Base-by-base conservation (phyloP, 257 asterid species). In the Rehmannia glutinosa region DNA sequence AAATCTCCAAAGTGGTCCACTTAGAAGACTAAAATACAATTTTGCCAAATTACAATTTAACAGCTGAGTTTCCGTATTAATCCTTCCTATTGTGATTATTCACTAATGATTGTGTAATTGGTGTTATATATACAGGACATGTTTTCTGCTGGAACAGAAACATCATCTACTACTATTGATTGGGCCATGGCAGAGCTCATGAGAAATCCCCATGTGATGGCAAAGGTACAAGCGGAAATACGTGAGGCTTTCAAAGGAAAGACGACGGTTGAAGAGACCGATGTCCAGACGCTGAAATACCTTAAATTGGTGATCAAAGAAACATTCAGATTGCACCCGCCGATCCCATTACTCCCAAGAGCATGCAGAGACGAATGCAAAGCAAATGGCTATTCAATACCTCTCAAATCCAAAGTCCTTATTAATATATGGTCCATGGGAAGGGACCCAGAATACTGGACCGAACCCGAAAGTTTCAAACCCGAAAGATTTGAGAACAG, bases 101-200 rank as follows among this genome's bases (percentile, higher is more conserved):
- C 36, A 32, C 38, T 12, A 6, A 43, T 43, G 51, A 38, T 43
- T 51, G 30, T 6, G 5, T 41, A 16, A 11, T 11, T 16, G 33
- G 6, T 33, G 5, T 23, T 21, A 13, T 20, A 8, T 36, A 36
- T 0, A 32, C 24, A 77, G 80, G 83, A 70, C 42, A 60, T 78
- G 80, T 74, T 78, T 63, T 73, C 65, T 0, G 82, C 73, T 0
- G 82, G 78, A 58, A 82, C 78, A 0, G 75, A 75, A 21, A 66
- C 87, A 0, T 20, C 82, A 12, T 66, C 83, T 0, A 57, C 67
- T 0, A 0, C 69, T 1, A 5, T 78, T 0, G 84, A 69, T 27
- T 78, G 80, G 85, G 70, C 76, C 0, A 76, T 80, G 85, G 73
- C 80, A 0, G 85, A 80, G 32, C 60, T 80, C 20, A 61, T 80